phyloP scores from a whole-genome alignment of 108 stramenopile genomes.

The Seminavis robusta region DNA sequence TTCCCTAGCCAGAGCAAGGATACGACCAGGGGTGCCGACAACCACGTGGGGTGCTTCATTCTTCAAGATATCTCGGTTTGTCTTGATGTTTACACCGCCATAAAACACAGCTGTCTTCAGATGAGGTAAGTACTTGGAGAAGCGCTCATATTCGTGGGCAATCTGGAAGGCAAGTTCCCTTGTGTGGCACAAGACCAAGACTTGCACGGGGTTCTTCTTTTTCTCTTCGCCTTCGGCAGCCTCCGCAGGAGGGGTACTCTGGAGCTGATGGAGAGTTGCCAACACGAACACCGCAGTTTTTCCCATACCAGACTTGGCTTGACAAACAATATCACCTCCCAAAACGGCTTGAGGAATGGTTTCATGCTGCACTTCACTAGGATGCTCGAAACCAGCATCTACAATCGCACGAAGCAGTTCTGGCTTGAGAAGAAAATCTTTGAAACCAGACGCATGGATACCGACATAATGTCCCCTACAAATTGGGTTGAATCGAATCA shows the following conservation, averaged over 20 bases:
- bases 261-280: constrained; percentile 96
- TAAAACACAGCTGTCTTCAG: constrained; percentile 99
- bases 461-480: constrained; percentile 97
- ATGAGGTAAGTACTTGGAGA: constrained; percentile 97
- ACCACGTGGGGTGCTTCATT: constrained; percentile 96
- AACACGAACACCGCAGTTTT: constrained; percentile 99
- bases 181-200: constrained; percentile 97
- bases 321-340: constrained; percentile 99
- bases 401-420: constrained; percentile 97
- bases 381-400: constrained; percentile 99
- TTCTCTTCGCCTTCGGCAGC: constrained; percentile 7
- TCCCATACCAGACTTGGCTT: constrained; percentile 99
- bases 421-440: constrained; percentile 99
- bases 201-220: too few species aligned
- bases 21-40: constrained; percentile 97
- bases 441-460: constrained; percentile 98
- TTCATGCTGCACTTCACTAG: constrained; percentile 98
- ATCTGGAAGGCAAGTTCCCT: constrained; percentile 99
- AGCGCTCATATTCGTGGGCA: constrained; percentile 98
- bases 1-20: constrained; percentile 86
- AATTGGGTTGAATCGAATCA: constrained; percentile 2
- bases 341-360: constrained; percentile 98
- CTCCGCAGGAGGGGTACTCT: constrained; percentile 40
- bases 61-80: constrained; percentile 86
- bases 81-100: constrained; percentile 92